Evolutionary conservation across 352 stramenopile species (phyloP).

Genomic region (Globisporangium spinosum): DNA sequence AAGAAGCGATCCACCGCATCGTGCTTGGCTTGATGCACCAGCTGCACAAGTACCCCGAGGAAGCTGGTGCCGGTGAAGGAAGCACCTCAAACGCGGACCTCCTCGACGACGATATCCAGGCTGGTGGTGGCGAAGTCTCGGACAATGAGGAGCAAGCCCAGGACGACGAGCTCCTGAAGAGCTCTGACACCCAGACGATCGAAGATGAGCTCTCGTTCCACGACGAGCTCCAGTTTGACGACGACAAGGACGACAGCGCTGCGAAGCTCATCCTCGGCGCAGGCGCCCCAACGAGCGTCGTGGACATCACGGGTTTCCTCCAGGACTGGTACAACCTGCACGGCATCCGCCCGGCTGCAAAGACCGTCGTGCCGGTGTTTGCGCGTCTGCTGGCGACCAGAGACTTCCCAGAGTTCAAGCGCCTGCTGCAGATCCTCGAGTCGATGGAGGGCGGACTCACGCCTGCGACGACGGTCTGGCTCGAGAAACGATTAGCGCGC

Average conservation of each 20-base stretch:
- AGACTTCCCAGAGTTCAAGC: conserved; percentile 58
- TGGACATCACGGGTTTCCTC: conserved; percentile 71
- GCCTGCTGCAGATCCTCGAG: conserved; percentile 73
- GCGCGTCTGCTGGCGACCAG: conserved; percentile 46
- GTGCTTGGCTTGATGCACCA: conserved; percentile 55
- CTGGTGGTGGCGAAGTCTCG: conserved; percentile 8
- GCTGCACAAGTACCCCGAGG: conserved; percentile 22
- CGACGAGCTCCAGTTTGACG: conserved; percentile 36
- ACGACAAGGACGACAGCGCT: conserved; percentile 29
- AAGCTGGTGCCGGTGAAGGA: not conserved
- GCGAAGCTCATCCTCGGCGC: conserved; percentile 28
- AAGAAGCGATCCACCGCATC: conserved; percentile 71
- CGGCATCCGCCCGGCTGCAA: conserved; percentile 54
- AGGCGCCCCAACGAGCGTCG: conserved; percentile 39
- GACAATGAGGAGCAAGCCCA: conserved; percentile 27
- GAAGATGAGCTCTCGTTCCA: conserved; percentile 40
- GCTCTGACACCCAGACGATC: conserved; percentile 42
- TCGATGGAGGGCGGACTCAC: conserved; percentile 68
- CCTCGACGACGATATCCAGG: conserved; percentile 18
- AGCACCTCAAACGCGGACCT: not conserved
- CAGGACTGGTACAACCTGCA: conserved; percentile 87
- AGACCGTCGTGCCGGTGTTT: conserved; percentile 74
- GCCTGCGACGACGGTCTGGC: conserved; percentile 63
- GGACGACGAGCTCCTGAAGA: conserved; percentile 29
- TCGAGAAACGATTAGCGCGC: conserved; percentile 58